A percentile compares a stretch with the other conserved stretches of the same genome.
Conservation (phyloP, 345 rosid genomes). For the Moringa oleifera region DNA sequence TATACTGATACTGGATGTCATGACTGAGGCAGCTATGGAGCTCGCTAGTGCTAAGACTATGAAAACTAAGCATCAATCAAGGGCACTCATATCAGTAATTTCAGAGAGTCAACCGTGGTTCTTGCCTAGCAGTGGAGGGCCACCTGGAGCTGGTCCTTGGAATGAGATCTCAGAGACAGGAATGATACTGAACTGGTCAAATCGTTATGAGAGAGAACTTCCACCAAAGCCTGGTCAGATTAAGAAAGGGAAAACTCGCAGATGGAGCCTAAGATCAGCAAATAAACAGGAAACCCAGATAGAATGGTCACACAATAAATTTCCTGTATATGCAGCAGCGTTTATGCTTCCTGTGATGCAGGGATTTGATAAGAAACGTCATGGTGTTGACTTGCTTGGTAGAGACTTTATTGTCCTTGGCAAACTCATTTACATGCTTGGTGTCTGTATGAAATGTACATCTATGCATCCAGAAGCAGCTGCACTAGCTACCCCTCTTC, state of each 20-base stretch:
- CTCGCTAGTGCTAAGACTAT: conserved; percentile 59
- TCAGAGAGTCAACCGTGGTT: conserved; percentile 90
- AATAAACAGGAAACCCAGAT: conserved; percentile 34
- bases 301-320: conserved; percentile 67
- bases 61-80: conserved; percentile 47
- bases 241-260: conserved; percentile 69
- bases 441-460: conserved; percentile 81
- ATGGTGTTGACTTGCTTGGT: conserved; percentile 96
- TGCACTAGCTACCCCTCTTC: conserved; percentile 67
- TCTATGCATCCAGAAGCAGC: conserved; percentile 95
- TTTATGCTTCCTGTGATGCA: conserved; percentile 99
- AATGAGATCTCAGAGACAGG: conserved; percentile 65
- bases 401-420: conserved; percentile 91
- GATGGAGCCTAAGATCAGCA: conserved; percentile 68
- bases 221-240: conserved; percentile 53
- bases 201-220: conserved; percentile 84
- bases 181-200: conserved; percentile 60
- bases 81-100: conserved; percentile 53
- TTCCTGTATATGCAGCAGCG: conserved; percentile 84
- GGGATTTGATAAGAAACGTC: conserved; percentile 85
- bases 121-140: conserved; percentile 71
- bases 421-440: conserved; percentile 91
- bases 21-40: conserved; percentile 92
- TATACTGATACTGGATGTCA: conserved; percentile 91
- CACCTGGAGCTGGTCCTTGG: conserved; percentile 67